Conservation (phyloP, 2,329 filamentous ascomycete species). For the Coleophoma eucalyptorum region DNA sequence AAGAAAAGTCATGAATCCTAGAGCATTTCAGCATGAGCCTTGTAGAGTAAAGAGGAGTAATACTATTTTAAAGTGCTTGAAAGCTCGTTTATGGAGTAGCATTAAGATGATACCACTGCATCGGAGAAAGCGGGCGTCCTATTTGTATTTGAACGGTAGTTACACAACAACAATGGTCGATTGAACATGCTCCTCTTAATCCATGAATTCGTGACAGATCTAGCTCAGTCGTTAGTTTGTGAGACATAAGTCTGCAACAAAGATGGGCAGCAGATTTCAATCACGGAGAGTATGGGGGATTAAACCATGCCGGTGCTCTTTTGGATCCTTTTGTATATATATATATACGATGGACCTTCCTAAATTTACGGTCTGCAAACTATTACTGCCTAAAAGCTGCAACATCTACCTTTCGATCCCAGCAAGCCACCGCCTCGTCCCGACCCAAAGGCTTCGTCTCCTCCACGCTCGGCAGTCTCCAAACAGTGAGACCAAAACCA, state of each 20-base stretch:
- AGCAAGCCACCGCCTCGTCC: slow-evolving; percentile 16
- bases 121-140: not conserved
- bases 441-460: slow-evolving; percentile 12
- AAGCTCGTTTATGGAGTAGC: not conserved
- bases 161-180: no score
- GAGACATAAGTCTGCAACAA: no score
- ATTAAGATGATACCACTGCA: not conserved
- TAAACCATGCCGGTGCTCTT: no score
- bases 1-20: slow-evolving; percentile 15
- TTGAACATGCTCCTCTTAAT: no score
- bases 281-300: no score
- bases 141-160: no score
- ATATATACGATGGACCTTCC: no score
- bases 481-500: slow-evolving; percentile 21
- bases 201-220: no score
- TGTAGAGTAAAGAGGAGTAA: not conserved
- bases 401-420: slow-evolving; percentile 19
- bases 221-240: no score
- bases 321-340: no score
- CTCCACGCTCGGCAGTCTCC: slow-evolving; percentile 13
- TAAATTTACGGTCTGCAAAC: no score
- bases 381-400: slow-evolving; percentile 19
- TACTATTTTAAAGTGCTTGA: not conserved
- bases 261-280: no score
- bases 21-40: not conserved